Evolutionary conservation across 73 alveolate species (phyloP).

Genomic region (Paramecium biaurelia): DNA sequence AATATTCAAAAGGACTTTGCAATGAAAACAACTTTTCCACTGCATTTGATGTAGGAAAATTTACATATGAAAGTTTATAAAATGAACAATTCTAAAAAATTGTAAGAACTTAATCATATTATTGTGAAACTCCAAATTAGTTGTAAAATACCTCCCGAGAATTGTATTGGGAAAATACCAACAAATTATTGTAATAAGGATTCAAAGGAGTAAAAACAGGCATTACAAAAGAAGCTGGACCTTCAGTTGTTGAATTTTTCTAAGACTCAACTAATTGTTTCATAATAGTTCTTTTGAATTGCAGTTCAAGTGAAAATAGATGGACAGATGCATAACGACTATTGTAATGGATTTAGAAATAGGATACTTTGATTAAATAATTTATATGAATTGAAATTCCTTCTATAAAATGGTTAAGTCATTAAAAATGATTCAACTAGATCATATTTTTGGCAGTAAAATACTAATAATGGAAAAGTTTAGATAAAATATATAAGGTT

Average conservation of each 20-base stretch:
- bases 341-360: neutral
- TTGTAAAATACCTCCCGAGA: conserved; percentile 18
- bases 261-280: conserved; percentile 65
- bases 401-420: no score
- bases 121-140: neutral
- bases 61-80: conserved; percentile 56
- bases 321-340: neutral
- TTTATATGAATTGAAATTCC: neutral
- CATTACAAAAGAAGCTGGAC: conserved; percentile 71
- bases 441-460: no score
- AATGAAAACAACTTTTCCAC: conserved; percentile 56
- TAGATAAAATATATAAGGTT: no score
- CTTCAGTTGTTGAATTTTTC: conserved; percentile 66
- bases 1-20: neutral
- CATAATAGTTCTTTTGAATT: neutral
- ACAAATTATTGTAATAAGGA: conserved; percentile 68
- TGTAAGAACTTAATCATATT: conserved; percentile 60
- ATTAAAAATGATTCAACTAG: no score
- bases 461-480: no score
- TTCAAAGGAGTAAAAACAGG: conserved; percentile 79
- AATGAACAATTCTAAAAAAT: conserved; percentile 47
- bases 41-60: conserved; percentile 61
- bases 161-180: conserved; percentile 70
- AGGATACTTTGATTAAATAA: neutral
- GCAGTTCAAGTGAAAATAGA: conserved; percentile 19